Percentiles rank a stretch among this genome's conserved stretches.
These are phyloP conservation scores for Colletotrichum sp. DNA, from an alignment of 2,329 filamentous ascomycete genomes.

Conservation along the genomic window DNA sequence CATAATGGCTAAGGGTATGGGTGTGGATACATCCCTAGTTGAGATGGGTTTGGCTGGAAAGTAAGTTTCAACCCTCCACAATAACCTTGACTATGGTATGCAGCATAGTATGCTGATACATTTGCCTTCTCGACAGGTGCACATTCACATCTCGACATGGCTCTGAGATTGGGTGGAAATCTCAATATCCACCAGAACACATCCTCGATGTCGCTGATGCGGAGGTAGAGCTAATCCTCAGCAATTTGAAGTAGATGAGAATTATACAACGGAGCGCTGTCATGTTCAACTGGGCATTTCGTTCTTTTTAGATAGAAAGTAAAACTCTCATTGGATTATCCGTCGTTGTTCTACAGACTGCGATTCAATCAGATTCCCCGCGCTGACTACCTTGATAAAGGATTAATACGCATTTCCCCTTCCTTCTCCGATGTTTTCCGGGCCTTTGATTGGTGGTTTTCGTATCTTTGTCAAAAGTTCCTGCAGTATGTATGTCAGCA, in stretches of 20 bases:
- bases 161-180: constrained; percentile 48
- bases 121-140: background rate
- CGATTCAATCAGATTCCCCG: background rate
- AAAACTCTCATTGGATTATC: background rate
- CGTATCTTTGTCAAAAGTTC: background rate
- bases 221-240: constrained; percentile 45
- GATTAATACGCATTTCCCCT: accelerated
- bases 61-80: constrained; percentile 31
- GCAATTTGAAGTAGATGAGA: background rate
- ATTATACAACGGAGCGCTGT: accelerated
- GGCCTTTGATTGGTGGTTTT: background rate
- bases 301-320: background rate
- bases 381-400: background rate
- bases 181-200: constrained; percentile 45
- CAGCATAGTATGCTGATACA: background rate
- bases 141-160: constrained; percentile 44
- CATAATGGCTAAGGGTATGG: constrained; percentile 43
- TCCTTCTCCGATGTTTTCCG: background rate
- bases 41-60: constrained; percentile 41
- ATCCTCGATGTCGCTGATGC: constrained; percentile 49
- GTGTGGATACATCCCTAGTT: constrained; percentile 33
- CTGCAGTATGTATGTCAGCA: background rate
- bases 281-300: accelerated
- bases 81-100: background rate
- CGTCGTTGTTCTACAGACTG: accelerated